Conservation (phyloP, 345 rosid species). For the Pugionium cornutum region DNA sequence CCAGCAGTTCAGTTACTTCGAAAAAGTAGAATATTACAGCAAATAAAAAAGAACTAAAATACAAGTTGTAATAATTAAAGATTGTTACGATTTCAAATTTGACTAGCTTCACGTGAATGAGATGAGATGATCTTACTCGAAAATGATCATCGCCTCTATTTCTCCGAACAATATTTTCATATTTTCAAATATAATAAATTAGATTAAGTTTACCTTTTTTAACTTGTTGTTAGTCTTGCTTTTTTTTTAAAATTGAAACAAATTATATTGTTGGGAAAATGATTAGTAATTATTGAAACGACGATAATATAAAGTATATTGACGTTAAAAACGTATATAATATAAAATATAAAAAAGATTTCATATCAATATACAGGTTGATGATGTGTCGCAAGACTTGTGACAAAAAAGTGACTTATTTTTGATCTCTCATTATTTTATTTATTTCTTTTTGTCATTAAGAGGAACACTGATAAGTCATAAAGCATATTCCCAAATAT, state of each 20-base stretch:
- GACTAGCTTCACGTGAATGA: slow-evolving; percentile 13
- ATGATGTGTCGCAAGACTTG: neutral
- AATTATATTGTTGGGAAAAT: slow-evolving; percentile 17
- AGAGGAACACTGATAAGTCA: slow-evolving; percentile 1
- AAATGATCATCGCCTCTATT: neutral
- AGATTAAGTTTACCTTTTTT: slow-evolving; percentile 23
- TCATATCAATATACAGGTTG: slow-evolving; percentile 7
- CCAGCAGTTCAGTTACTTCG: too few species aligned
- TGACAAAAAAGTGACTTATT: neutral
- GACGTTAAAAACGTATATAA: too few species aligned
- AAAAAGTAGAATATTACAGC: too few species aligned
- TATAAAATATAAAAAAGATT: too few species aligned
- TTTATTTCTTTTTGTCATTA: neutral
- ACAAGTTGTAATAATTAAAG: slow-evolving; percentile 11
- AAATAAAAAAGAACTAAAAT: neutral
- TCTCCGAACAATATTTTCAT: neutral
- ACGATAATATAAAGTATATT: too few species aligned
- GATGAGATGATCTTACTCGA: slow-evolving; percentile 6
- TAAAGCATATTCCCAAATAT: slow-evolving; percentile 34
- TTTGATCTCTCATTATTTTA: neutral
- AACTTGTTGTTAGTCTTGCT: neutral
- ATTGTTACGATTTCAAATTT: neutral
- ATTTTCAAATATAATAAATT: neutral
- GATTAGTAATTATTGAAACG: slow-evolving; percentile 27
- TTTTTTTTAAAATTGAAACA: neutral